A percentile compares a stretch with the other conserved stretches of the same genome.
Conservation (phyloP, 1,139 yeast species). For the Sugiyamaella grinbergsii region DNA sequence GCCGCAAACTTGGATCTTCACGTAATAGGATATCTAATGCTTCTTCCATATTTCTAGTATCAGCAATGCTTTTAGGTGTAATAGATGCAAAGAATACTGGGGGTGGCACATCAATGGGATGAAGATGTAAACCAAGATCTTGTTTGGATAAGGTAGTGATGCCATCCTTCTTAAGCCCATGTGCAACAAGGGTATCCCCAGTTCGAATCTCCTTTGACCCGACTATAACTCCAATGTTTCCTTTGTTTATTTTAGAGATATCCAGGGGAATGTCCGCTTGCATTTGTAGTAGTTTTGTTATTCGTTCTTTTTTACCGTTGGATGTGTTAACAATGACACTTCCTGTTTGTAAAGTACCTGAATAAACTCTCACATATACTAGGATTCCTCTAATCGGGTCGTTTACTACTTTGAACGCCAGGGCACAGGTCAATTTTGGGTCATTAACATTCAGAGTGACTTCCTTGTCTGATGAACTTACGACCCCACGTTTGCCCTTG, state of each 20-base stretch:
- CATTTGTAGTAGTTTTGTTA: constrained; percentile 75
- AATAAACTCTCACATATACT: constrained; percentile 85
- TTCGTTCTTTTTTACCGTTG: constrained; percentile 64
- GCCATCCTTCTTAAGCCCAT: constrained; percentile 53
- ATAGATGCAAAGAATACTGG: constrained; percentile 88
- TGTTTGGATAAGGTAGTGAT: constrained; percentile 41
- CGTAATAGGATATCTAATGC: constrained; percentile 65
- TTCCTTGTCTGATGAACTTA: constrained; percentile 48
- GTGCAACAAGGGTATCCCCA: constrained; percentile 83
- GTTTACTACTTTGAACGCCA: constrained; percentile 88
- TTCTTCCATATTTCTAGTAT: constrained; percentile 65
- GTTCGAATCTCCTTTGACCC: constrained; percentile 79
- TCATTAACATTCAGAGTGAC: constrained; percentile 58
- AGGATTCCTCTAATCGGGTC: constrained; percentile 79
- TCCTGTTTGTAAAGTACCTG: constrained; percentile 70
- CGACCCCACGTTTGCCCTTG: constrained; percentile 22
- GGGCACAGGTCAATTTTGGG: constrained; percentile 65
- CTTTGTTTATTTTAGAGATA: constrained; percentile 61
- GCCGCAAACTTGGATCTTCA: constrained; percentile 80
- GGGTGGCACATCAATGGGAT: constrained; percentile 85
- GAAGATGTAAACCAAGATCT: constrained; percentile 51
- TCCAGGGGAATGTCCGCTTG: constrained; percentile 86
- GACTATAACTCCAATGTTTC: constrained; percentile 88
- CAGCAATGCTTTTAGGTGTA: constrained; percentile 78
- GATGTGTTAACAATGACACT: constrained; percentile 66